phyloP scores from a whole-genome alignment of 345 rosid genomes.

The Pugionium cornutum region DNA sequence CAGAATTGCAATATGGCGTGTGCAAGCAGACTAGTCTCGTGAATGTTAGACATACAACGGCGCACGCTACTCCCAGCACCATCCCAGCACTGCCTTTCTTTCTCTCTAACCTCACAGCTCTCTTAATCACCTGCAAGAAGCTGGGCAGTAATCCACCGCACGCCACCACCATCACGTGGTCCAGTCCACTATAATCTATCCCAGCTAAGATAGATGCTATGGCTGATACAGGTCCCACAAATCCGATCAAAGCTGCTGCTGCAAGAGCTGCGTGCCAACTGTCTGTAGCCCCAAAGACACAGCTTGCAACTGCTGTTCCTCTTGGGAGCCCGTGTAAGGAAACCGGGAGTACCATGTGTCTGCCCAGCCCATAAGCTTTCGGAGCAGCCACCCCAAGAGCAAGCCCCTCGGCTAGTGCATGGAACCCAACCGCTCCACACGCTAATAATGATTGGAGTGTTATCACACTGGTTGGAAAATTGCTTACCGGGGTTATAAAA shows the following conservation, averaged over 20 bases:
- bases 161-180: slow-evolving; percentile 88
- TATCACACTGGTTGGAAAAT: slow-evolving; percentile 68
- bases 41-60: slow-evolving; percentile 74
- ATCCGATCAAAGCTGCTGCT: slow-evolving; percentile 87
- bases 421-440: slow-evolving; percentile 83
- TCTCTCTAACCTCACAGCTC: slow-evolving; percentile 66
- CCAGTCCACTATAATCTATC: slow-evolving; percentile 92
- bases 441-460: slow-evolving; percentile 88
- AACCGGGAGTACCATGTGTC: slow-evolving; percentile 96
- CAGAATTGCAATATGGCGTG: slow-evolving; percentile 96
- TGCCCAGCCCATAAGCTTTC: slow-evolving; percentile 89
- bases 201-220: slow-evolving; percentile 88
- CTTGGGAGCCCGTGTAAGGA: slow-evolving; percentile 94
- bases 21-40: slow-evolving; percentile 92
- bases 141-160: slow-evolving; percentile 86
- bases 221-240: slow-evolving; percentile 87
- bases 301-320: slow-evolving; percentile 97
- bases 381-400: slow-evolving; percentile 99
- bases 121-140: slow-evolving; percentile 56
- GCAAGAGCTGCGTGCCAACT: slow-evolving; percentile 91
- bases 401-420: slow-evolving; percentile 96
- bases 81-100: slow-evolving; percentile 64
- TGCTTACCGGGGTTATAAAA: slow-evolving; percentile 50
- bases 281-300: slow-evolving; percentile 86
- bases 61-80: slow-evolving; percentile 65